phyloP scores from a whole-genome alignment of 371 early-diverging fungal genomes.

The Haplosporangium sp. region DNA sequence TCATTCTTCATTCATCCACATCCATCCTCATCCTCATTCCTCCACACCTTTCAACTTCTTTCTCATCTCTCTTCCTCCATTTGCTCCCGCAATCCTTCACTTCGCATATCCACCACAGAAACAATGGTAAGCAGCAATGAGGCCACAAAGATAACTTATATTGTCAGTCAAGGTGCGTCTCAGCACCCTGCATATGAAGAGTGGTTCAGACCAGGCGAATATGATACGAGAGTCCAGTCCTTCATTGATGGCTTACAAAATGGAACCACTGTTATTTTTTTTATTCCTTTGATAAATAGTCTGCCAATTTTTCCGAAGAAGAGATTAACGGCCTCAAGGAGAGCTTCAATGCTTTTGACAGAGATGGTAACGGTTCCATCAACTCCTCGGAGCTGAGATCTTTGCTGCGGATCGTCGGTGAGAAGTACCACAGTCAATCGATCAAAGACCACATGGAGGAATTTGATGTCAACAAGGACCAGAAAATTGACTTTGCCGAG shows the following conservation, averaged over 20 bases:
- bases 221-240: too few species aligned
- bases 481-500: conserved; percentile 45
- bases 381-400: conserved; percentile 61
- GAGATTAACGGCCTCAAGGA: conserved; percentile 52
- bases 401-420: conserved; percentile 27
- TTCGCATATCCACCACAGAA: not conserved
- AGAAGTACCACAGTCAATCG: conserved; percentile 6
- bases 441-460: conserved; percentile 14
- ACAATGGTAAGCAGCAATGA: not conserved
- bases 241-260: too few species aligned
- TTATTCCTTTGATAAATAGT: not conserved
- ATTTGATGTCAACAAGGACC: conserved; percentile 41
- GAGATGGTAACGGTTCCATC: conserved; percentile 66
- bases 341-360: conserved; percentile 68
- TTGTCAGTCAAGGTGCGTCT: too few species aligned
- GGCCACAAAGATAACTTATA: too few species aligned
- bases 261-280: too few species aligned
- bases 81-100: not conserved
- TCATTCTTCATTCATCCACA: not conserved
- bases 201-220: too few species aligned
- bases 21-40: not conserved
- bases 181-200: too few species aligned
- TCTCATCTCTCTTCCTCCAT: not conserved
- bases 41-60: not conserved
- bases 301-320: conserved; percentile 6